Evolutionary conservation across 495 filamentous ascomycete genomes (phyloP), one percentile per base, ranked within the genome.

Genomic region (Aspergillus heteromorphus): DNA sequence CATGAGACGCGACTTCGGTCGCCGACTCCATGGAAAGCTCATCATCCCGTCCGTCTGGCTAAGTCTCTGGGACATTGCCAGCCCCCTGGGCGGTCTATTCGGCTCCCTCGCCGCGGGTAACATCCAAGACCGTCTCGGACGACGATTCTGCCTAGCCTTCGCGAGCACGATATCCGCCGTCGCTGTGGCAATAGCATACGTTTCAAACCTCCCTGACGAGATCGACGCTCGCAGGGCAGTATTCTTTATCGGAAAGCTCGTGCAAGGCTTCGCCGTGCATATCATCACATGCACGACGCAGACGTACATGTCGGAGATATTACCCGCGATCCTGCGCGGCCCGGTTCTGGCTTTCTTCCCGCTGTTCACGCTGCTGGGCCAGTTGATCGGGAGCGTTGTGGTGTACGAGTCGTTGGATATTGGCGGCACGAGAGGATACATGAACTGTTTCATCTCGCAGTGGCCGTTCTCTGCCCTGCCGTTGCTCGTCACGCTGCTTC

Each of bases 401-500:
- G 68, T 75, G 4, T 72, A 66, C 11, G 63, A 53, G 0, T 64
- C 64, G 11, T 53, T 72, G 0, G 49, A 61, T 11, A 25, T 56
- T 13, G 13, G 45, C 0, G 62, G 58, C 1, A n/a, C 54, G 0
- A 40, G 51, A 1, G 58, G 63, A 0, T 73, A 73, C 42, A 52
- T 51, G 14, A 59, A 64, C 2, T 69, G 64, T 20, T 68, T 73
- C 31, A 55, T 58, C 0, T 69, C 67, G 2, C 57, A 71, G 41
- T 73, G 71, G 71, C 59, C 67, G 0, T 72, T 73, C 21, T 72
- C 69, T 0, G 64, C 54, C 0, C 43, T 86, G 19, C 73, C 87
- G 8, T 75, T 85, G 18, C 53, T 74, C 30, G 86, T 87, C 19
- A 86, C 87, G 64, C 56, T 83, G 16, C 83, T 87, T 63, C 73